Conservation (phyloP, 805 yeast species). For the Candida oleophila region DNA sequence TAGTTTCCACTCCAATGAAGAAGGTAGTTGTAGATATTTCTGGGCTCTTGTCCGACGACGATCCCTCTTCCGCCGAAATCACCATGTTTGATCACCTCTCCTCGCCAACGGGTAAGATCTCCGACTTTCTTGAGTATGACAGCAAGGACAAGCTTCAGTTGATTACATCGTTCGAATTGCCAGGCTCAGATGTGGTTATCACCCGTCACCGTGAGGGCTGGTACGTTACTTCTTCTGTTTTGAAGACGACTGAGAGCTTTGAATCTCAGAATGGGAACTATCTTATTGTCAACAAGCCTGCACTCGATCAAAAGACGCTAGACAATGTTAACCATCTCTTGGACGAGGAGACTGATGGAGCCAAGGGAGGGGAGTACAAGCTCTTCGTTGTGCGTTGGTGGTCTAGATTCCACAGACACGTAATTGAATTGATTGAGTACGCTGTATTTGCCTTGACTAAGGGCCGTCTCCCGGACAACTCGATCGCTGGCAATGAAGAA, state of each 20-base stretch:
- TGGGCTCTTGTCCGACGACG: slow-evolving; percentile 5
- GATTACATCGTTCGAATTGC: not conserved
- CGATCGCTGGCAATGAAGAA: slow-evolving; percentile 7
- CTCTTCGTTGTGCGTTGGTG: slow-evolving; percentile 23
- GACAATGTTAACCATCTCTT: slow-evolving; percentile 31
- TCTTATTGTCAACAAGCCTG: slow-evolving; percentile 30
- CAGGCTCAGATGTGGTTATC: not conserved
- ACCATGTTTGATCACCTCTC: slow-evolving; percentile 1
- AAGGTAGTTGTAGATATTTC: slow-evolving; percentile 4
- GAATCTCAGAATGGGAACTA: slow-evolving; percentile 7
- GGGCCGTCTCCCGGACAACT: not conserved
- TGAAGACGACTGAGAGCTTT: not conserved
- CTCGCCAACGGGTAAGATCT: not conserved
- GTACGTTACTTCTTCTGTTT: not conserved
- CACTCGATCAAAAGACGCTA: slow-evolving; percentile 19
- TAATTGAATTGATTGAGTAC: slow-evolving; percentile 21
- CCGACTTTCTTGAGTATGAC: slow-evolving; percentile 3
- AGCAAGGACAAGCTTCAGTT: not conserved
- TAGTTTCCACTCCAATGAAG: not conserved
- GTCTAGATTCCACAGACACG: slow-evolving; percentile 29
- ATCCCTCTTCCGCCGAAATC: slow-evolving; percentile 1
- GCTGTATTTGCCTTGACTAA: not conserved
- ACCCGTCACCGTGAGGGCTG: not conserved
- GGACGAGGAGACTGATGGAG: slow-evolving; percentile 21
- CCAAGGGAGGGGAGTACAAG: slow-evolving; percentile 12